These are phyloP conservation scores for Magnusiomyces suaveolens DNA, from an alignment of 1,139 yeast species.

Conservation along the genomic window DNA sequence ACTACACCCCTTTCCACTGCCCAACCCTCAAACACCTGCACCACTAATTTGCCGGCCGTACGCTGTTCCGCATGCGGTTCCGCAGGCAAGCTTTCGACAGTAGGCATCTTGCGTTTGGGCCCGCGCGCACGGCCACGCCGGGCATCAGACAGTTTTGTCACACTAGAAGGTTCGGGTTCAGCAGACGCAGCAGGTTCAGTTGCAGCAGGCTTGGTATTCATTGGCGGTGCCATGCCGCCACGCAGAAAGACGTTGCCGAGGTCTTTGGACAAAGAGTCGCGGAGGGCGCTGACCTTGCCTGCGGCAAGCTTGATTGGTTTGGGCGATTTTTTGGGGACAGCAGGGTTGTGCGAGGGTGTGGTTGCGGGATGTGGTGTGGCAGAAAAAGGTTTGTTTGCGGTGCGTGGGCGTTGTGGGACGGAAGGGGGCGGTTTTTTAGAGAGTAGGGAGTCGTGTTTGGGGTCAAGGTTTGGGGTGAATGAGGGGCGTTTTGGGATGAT, in stretches of 20 bases:
- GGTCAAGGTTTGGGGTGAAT: no score
- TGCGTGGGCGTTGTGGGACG: no score
- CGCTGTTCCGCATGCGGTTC: background rate
- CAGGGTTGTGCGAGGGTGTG: conserved; percentile 4
- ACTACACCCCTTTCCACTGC: background rate
- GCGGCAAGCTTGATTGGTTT: conserved; percentile 6
- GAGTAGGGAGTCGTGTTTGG: no score
- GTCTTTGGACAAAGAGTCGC: conserved; percentile 30
- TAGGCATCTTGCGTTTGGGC: conserved; percentile 74
- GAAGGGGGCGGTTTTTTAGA: no score
- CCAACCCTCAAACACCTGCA: background rate
- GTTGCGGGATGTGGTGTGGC: no score
- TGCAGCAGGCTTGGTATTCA: conserved; percentile 14
- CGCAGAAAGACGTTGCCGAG: conserved; percentile 27
- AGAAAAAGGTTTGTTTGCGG: no score
- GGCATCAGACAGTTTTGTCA: conserved; percentile 25
- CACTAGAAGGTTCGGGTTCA: conserved; percentile 9
- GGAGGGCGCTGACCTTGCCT: conserved; percentile 26
- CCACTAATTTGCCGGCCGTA: background rate
- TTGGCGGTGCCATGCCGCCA: conserved; percentile 28
- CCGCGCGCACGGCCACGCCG: conserved; percentile 56
- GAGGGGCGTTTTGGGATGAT: no score
- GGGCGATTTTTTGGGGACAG: conserved; percentile 1
- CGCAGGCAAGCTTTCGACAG: conserved; percentile 19
- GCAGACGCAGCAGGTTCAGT: conserved; percentile 12